Conservation (phyloP, 768 basidiomycete species). For the Rhizopogon rudus region DNA sequence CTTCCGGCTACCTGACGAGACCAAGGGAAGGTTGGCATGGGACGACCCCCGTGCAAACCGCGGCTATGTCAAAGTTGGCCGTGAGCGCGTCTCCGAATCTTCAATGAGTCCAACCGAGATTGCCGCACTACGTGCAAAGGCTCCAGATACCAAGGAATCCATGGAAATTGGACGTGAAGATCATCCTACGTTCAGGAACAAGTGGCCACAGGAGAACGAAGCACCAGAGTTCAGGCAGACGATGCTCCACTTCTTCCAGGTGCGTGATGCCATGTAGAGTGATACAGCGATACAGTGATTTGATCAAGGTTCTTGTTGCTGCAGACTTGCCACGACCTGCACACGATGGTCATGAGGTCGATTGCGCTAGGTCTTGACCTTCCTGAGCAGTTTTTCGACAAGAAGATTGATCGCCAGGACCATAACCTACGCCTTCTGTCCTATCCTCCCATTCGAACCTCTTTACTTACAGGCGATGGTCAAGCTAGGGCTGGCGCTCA, state of each 20-base stretch:
- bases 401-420: constrained; percentile 67
- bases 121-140: constrained; percentile 60
- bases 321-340: constrained; percentile 72
- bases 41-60: constrained; percentile 82
- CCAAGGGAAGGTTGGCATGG: constrained; percentile 64
- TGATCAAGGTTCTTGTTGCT: constrained; percentile 9
- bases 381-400: constrained; percentile 70
- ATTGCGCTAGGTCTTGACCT: constrained; percentile 78
- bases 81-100: constrained; percentile 79
- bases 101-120: constrained; percentile 62
- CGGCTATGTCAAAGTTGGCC: constrained; percentile 76
- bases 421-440: constrained; percentile 80
- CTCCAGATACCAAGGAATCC: constrained; percentile 79
- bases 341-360: constrained; percentile 76
- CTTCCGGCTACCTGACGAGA: constrained; percentile 57
- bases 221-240: constrained; percentile 65
- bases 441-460: constrained; percentile 71
- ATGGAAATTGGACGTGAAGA: constrained; percentile 91
- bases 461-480: constrained; percentile 52
- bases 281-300: background rate
- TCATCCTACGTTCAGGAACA: constrained; percentile 73
- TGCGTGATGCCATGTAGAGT: constrained; percentile 16
- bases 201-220: constrained; percentile 66
- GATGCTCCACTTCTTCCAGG: constrained; percentile 75
- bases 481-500: constrained; percentile 83